Percentiles rank a stretch among this genome's conserved stretches.
These are phyloP conservation scores for Cyclaneusma minus DNA, from an alignment of 2,329 filamentous ascomycete genomes.

Conservation along the genomic window DNA sequence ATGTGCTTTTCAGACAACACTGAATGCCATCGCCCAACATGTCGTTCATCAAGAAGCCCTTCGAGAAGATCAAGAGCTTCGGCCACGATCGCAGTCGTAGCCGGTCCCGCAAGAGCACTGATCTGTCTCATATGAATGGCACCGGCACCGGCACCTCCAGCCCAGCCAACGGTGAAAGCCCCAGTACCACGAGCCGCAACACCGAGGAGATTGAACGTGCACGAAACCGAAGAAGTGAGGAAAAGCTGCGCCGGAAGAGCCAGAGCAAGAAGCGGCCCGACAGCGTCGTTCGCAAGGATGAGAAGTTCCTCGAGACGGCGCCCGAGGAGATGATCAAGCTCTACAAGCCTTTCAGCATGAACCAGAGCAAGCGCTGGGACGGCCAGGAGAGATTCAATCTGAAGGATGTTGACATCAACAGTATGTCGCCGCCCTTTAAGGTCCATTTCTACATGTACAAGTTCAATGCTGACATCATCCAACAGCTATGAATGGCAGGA, in stretches of 20 bases:
- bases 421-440: slow-evolving; percentile 7
- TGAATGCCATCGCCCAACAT: too few relatives aligned
- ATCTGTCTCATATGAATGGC: too few relatives aligned
- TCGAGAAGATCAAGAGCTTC: slow-evolving; percentile 2
- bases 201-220: background rate
- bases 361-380: slow-evolving; percentile 18
- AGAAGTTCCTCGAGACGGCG: slow-evolving; percentile 14
- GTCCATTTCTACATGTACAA: background rate
- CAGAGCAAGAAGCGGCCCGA: background rate
- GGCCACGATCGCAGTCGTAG: background rate
- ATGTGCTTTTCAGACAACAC: too few relatives aligned
- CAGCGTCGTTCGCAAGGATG: slow-evolving; percentile 7
- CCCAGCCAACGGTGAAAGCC: too few relatives aligned
- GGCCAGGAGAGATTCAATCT: slow-evolving; percentile 15
- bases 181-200: too few relatives aligned
- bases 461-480: slow-evolving; percentile 1
- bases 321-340: slow-evolving; percentile 14
- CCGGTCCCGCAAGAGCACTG: too few relatives aligned
- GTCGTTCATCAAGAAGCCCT: slow-evolving; percentile 11
- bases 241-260: background rate
- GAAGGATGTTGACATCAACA: slow-evolving; percentile 15
- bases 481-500: slow-evolving; percentile 12
- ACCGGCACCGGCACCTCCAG: too few relatives aligned
- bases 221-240: slow-evolving; percentile 1
- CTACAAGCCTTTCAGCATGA: slow-evolving; percentile 19